Percentiles rank a stretch among this genome's conserved stretches.
phyloP scores from a whole-genome alignment of 2,329 filamentous ascomycete genomes.

The Xylaria polymorpha region DNA sequence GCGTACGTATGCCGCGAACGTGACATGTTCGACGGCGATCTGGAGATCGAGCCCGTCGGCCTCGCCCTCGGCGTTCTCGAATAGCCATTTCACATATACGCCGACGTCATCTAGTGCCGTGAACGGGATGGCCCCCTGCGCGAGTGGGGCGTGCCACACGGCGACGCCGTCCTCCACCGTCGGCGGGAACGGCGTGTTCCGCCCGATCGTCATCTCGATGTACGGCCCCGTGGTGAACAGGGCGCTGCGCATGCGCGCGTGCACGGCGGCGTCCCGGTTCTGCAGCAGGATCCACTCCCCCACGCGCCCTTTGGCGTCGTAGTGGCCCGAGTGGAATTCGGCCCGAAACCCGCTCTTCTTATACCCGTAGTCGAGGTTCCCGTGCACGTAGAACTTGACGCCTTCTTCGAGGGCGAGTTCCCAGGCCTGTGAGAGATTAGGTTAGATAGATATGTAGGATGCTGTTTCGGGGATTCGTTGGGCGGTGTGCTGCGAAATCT shows the following conservation, averaged over 20 bases:
- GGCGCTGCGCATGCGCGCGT: conserved; percentile 61
- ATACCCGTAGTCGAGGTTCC: conserved; percentile 61
- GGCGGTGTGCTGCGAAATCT: background rate
- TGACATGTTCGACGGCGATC: conserved; percentile 57
- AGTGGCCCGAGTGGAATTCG: conserved; percentile 60
- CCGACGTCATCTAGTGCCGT: conserved; percentile 61
- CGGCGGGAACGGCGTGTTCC: conserved; percentile 54
- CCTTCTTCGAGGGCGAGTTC: conserved; percentile 57
- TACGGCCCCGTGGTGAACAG: conserved; percentile 70
- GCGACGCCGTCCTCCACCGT: conserved; percentile 50
- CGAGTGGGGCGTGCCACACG: conserved; percentile 49
- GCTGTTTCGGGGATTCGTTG: background rate
- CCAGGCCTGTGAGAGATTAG: conserved; percentile 44
- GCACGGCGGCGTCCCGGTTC: conserved; percentile 49
- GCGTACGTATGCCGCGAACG: conserved; percentile 54
- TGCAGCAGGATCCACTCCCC: conserved; percentile 59
- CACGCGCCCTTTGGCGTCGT: conserved; percentile 59
- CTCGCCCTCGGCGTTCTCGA: conserved; percentile 57
- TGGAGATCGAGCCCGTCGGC: conserved; percentile 60
- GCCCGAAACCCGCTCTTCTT: conserved; percentile 61
- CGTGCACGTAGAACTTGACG: conserved; percentile 59
- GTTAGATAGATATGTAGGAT: too few relatives aligned
- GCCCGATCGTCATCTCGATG: conserved; percentile 57
- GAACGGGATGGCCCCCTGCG: conserved; percentile 55
- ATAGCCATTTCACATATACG: conserved; percentile 60